Evolutionary conservation across 2,329 filamentous ascomycete species (phyloP), one percentile per base, ranked within the genome.

Genomic region (Alternaria tenuissima): DNA sequence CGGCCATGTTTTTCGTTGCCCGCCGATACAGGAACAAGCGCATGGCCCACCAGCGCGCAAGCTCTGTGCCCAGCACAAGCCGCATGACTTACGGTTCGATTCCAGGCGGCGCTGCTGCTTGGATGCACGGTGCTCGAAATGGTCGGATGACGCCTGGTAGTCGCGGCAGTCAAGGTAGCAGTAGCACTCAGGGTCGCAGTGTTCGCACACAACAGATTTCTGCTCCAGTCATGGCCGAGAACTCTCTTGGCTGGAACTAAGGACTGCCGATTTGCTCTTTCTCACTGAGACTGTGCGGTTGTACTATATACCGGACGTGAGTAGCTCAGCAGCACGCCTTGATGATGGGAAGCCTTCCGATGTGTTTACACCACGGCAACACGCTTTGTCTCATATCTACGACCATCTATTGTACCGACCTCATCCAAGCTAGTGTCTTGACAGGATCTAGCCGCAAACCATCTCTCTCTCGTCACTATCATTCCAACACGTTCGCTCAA

Each of bases 201-300:
- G 84, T 87, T 56, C 82, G 89, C 63, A 89, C 88, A 55, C 86
- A 88, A 73, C 87, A 90, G 79, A 97, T 97, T 77, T 96, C 92
- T 63, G 92, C 92, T 34, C 94, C 94, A 4, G 91, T 97, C 65
- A 94, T 94, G 79, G 91, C 93, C 4, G 93, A 96, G 83, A 97
- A 97, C 85, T 96, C 93, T 52, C 87, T 97, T 67, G 94, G 94
- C 72, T 97, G 94, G 94, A 96, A 96, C 83, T 97, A 85, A 88
- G 53, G 39, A 24, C 44, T 32, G 26, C 18, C 16, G 34, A 41
- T 28, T 20, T 39, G 51, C 26, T 36, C 39, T 34, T 41, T 12
- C 47, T 46, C 56, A 60, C 65, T 22, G 61, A 63, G 66, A 38
- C 68, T 56, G 68, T 56, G 68, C 72, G 64, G 53, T 56, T 75